Base-by-base conservation (phyloP, 148 eudicot genomes). In the Bassia scoparia region DNA sequence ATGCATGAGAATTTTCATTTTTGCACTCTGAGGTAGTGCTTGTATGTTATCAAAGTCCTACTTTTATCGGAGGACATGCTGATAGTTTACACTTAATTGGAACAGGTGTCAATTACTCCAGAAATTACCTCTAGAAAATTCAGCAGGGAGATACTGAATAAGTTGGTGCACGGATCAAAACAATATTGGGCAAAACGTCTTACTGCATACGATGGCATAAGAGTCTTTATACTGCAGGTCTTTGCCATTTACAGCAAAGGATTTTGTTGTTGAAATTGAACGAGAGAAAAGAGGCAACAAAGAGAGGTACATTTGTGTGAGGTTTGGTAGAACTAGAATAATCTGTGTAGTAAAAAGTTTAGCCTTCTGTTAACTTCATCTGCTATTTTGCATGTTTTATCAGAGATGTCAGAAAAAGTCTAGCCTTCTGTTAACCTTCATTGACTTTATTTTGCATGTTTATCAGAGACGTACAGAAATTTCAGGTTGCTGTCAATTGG, bases 181-280 rank as follows among this genome's bases (percentile, higher is more conserved):
- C 55, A 69, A 17, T 74, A 85, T 63, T 44, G 90, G 62, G 85
- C 81, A 0, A 84, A 72, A 15, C 34, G 79, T 15, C 37, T 33
- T 37, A 78, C 87, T 0, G 96, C 91, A 7, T 90, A 84, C 80
- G 96, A 92, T 81, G 96, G 96, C 7, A 81, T 3, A 90, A 92
- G 77, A 86, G 87, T 53, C 61, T 86, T 0, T 90, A 80, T 56
- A 82, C 93, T 18, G 93, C 93, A 16, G 91, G 91, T 4, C 84
- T 23, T 58, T 93, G 68, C 93, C 93, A 0, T 93, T 93, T 33
- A n/a, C 61, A 0, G 84, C 98, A 0, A 87, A 79, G 60, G 89
- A 90, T 0, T 93, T 93, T 76, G 78, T 78, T 3, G 79, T 92
- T 12, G 83, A 79, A 63, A 64, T 90, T 8, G 61, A 71, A 27